phyloP scores from a whole-genome alignment of 2,329 filamentous ascomycete genomes.

The Talaromyces funiculosus region DNA sequence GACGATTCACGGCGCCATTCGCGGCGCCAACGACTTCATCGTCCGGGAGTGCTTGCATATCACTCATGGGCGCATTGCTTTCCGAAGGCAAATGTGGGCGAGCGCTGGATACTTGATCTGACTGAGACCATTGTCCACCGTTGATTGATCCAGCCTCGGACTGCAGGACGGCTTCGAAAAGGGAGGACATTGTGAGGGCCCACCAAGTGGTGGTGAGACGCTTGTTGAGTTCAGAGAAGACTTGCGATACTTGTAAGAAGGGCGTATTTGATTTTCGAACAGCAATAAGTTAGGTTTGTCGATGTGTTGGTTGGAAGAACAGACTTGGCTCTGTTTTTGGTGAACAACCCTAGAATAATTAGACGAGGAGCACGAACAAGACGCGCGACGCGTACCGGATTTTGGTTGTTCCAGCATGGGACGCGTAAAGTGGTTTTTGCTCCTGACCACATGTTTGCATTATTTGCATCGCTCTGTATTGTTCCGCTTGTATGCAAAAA shows the following conservation, averaged over 20 bases:
- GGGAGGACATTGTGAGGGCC: constrained; percentile 34
- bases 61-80: constrained; percentile 49
- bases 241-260: not conserved
- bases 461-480: not conserved
- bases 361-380: constrained; percentile 22
- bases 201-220: constrained; percentile 16
- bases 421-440: constrained; percentile 34
- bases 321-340: not conserved
- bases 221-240: not conserved
- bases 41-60: constrained; percentile 55
- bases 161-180: constrained; percentile 39
- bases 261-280: not conserved
- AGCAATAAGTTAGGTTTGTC: not conserved
- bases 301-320: not conserved
- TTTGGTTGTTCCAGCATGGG: constrained; percentile 16
- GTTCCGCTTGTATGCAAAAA: not conserved
- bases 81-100: constrained; percentile 49
- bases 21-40: constrained; percentile 54
- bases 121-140: constrained; percentile 26
- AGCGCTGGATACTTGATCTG: constrained; percentile 47
- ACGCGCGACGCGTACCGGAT: constrained; percentile 19
- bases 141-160: constrained; percentile 36
- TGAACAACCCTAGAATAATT: not conserved
- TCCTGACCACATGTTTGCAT: not conserved
- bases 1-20: constrained; percentile 44